Conservation (phyloP, 768 basidiomycete species). For the Candolleomyces eurysporus region DNA sequence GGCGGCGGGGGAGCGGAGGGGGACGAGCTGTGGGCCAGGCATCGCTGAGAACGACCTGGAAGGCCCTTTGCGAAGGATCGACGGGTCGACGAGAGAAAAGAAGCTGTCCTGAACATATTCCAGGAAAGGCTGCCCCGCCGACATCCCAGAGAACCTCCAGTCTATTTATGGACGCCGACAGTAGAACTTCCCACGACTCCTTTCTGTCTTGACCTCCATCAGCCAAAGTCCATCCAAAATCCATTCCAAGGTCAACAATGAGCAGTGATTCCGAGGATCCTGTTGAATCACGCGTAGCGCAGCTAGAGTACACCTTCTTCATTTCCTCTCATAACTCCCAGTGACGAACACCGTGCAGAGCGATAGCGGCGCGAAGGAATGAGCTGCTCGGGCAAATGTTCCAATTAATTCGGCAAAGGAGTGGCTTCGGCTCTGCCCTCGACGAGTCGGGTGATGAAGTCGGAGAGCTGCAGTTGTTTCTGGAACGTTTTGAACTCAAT, state of each 20-base stretch:
- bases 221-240: neutral
- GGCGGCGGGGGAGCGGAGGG: neutral
- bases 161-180: slow-evolving; percentile 6
- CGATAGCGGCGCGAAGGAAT: slow-evolving; percentile 65
- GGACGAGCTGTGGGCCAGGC: slow-evolving; percentile 4
- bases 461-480: slow-evolving; percentile 10
- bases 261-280: slow-evolving; percentile 24
- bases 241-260: neutral
- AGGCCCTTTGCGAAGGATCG: neutral
- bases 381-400: slow-evolving; percentile 71
- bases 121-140: neutral
- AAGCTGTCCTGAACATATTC: slow-evolving; percentile 2
- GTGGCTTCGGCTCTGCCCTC: slow-evolving; percentile 39
- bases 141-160: neutral
- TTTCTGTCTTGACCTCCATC: slow-evolving; percentile 4
- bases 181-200: slow-evolving; percentile 2
- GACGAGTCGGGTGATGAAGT: slow-evolving; percentile 18
- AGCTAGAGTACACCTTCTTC: slow-evolving; percentile 34
- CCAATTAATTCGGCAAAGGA: slow-evolving; percentile 56
- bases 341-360: slow-evolving; percentile 35
- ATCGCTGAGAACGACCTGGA: neutral
- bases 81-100: neutral
- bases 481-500: slow-evolving; percentile 11
- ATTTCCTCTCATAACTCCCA: neutral
- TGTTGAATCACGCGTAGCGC: slow-evolving; percentile 44